A percentile compares a stretch with the other conserved stretches of the same genome.
These are phyloP conservation scores for Candida pseudoglaebosa DNA, from an alignment of 805 yeast genomes.

Conservation along the genomic window DNA sequence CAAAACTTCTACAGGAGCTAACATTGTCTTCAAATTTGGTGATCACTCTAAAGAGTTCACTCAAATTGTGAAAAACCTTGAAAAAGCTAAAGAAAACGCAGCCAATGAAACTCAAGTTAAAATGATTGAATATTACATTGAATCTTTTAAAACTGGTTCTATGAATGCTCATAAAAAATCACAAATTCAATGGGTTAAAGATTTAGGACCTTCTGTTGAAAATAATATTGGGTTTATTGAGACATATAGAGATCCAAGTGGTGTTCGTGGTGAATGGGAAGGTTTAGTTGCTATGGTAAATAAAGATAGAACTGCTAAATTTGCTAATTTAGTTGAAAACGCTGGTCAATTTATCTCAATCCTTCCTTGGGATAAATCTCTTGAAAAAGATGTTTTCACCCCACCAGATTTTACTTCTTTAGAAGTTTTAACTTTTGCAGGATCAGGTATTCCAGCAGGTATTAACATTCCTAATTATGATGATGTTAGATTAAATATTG, in stretches of 20 bases:
- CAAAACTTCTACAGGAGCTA: constrained; percentile 35
- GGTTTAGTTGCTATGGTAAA: constrained; percentile 88
- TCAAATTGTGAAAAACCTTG: constrained; percentile 52
- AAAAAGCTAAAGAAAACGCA: constrained; percentile 54
- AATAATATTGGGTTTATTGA: constrained; percentile 89
- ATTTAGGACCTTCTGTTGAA: constrained; percentile 64
- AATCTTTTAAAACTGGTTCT: constrained; percentile 75
- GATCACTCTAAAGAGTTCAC: constrained; percentile 69
- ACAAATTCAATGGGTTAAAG: constrained; percentile 85
- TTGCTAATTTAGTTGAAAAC: constrained; percentile 60
- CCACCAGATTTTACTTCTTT: constrained; percentile 92
- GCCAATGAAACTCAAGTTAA: constrained; percentile 70
- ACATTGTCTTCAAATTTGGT: constrained; percentile 62
- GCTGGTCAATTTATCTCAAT: constrained; percentile 62
- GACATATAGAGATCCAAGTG: constrained; percentile 89
- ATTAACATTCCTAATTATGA: constrained; percentile 91
- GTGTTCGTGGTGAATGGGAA: constrained; percentile 93
- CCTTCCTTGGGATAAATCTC: constrained; percentile 75
- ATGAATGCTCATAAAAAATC: constrained; percentile 82
- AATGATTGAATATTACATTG: constrained; percentile 63
- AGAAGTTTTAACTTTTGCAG: constrained; percentile 86
- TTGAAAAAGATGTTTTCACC: constrained; percentile 79
- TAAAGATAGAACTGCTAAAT: constrained; percentile 79
- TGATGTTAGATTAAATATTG: constrained; percentile 76
- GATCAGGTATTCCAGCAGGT: constrained; percentile 90